These are phyloP conservation scores for Teratosphaeria epicoccoides DNA, from an alignment of 2,329 filamentous ascomycete genomes.

Conservation along the genomic window DNA sequence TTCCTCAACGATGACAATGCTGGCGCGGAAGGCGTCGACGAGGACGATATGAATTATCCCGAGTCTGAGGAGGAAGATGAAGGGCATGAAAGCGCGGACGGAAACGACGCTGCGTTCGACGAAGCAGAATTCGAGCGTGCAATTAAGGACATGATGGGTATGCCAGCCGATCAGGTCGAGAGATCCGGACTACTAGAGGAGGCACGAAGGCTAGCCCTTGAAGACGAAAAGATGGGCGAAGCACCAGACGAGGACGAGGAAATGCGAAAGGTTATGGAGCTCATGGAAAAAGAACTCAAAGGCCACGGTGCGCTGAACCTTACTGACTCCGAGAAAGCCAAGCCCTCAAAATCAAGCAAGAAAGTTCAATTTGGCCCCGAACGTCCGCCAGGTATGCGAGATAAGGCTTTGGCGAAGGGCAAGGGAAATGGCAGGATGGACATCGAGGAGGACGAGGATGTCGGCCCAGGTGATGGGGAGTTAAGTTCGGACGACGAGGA, in stretches of 20 bases:
- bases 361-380: constrained; percentile 19
- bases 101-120: constrained; percentile 65
- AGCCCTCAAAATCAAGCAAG: constrained; percentile 6
- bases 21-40: constrained; percentile 65
- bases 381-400: constrained; percentile 17
- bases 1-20: constrained; percentile 82
- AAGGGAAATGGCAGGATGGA: constrained; percentile 11
- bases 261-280: constrained; percentile 53
- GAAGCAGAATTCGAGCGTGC: constrained; percentile 75
- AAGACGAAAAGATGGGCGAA: constrained; percentile 35
- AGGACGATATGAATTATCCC: constrained; percentile 57
- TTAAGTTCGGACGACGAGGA: constrained; percentile 35
- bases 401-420: constrained; percentile 6
- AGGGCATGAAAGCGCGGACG: constrained; percentile 45
- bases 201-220: constrained; percentile 26
- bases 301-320: constrained; percentile 51
- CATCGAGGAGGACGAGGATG: constrained; percentile 28
- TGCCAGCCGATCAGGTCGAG: constrained; percentile 36
- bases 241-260: constrained; percentile 46
- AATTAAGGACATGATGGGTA: constrained; percentile 88
- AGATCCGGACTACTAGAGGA: constrained; percentile 24
- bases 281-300: constrained; percentile 65
- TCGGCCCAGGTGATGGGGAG: constrained; percentile 25
- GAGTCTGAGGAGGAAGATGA: constrained; percentile 41
- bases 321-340: constrained; percentile 21